A percentile compares a stretch with the other conserved stretches of the same genome.
phyloP scores from a whole-genome alignment of 805 yeast genomes.

The Candida ortonii region DNA sequence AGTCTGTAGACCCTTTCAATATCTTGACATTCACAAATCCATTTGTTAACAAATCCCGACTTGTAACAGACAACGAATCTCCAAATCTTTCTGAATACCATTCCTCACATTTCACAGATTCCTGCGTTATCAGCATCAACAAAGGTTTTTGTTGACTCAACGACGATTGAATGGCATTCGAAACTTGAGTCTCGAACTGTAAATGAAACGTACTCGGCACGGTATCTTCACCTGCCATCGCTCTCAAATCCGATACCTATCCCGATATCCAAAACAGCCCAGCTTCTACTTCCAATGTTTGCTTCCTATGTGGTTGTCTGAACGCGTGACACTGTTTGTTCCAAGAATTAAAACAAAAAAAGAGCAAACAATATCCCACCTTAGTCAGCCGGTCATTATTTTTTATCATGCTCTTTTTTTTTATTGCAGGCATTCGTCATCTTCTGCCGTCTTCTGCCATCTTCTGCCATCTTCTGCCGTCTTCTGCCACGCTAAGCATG shows the following conservation, averaged over 20 bases:
- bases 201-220: conserved; percentile 2
- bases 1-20: conserved; percentile 41
- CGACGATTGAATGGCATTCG: conserved; percentile 40
- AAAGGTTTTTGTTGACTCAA: conserved; percentile 36
- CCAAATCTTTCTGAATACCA: conserved; percentile 25
- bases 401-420: too few relatives aligned
- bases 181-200: conserved; percentile 21
- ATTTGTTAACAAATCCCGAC: conserved; percentile 15
- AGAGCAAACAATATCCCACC: too few relatives aligned
- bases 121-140: conserved; percentile 36
- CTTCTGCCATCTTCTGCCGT: too few relatives aligned
- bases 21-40: conserved; percentile 43
- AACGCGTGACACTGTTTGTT: too few relatives aligned
- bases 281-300: too few relatives aligned
- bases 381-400: too few relatives aligned
- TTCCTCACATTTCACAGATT: conserved; percentile 21
- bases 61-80: conserved; percentile 17
- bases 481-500: too few relatives aligned
- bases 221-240: neutral
- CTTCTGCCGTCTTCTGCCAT: too few relatives aligned
- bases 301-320: neutral
- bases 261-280: too few relatives aligned
- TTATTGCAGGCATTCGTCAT: too few relatives aligned
- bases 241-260: too few relatives aligned
- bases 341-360: too few relatives aligned